Percentiles rank a stretch among this genome's conserved stretches.
Evolutionary conservation across 805 yeast genomes (phyloP).

Genomic region (Wickerhamomyces silvicola): DNA sequence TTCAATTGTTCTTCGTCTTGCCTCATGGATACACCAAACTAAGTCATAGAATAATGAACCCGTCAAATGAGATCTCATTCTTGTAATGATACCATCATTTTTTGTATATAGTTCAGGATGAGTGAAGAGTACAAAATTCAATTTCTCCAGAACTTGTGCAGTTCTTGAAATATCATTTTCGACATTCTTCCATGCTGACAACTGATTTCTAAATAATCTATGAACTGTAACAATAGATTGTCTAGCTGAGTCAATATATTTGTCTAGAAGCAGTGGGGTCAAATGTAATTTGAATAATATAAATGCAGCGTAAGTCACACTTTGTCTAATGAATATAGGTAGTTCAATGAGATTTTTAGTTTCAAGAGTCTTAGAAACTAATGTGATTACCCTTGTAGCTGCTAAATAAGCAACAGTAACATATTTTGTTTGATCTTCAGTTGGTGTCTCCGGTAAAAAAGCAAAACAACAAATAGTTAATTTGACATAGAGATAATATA

Average conservation of each 20-base stretch:
- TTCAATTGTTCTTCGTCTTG: constrained; percentile 61
- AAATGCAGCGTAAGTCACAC: constrained; percentile 76
- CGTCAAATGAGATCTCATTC: constrained; percentile 89
- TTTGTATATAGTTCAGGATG: constrained; percentile 78
- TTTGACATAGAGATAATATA: constrained; percentile 71
- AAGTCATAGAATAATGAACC: constrained; percentile 88
- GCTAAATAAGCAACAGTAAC: constrained; percentile 75
- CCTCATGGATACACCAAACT: constrained; percentile 93
- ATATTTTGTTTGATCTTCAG: constrained; percentile 79
- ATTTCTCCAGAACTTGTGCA: constrained; percentile 83
- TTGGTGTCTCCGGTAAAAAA: constrained; percentile 83
- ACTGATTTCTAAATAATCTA: constrained; percentile 76
- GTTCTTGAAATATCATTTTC: constrained; percentile 88
- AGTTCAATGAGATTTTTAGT: constrained; percentile 67
- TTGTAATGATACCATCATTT: constrained; percentile 67
- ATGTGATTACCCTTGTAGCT: constrained; percentile 76
- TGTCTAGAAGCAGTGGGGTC: constrained; percentile 59
- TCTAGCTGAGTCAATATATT: constrained; percentile 79
- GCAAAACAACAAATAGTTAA: constrained; percentile 84
- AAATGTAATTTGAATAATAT: constrained; percentile 75
- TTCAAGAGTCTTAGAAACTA: constrained; percentile 66
- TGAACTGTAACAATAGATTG: constrained; percentile 93
- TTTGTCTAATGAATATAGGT: constrained; percentile 81
- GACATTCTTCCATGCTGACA: constrained; percentile 81
- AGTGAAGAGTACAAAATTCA: constrained; percentile 79